These are phyloP conservation scores for Mycena crocata DNA, from an alignment of 768 basidiomycete genomes.

Conservation along the genomic window DNA sequence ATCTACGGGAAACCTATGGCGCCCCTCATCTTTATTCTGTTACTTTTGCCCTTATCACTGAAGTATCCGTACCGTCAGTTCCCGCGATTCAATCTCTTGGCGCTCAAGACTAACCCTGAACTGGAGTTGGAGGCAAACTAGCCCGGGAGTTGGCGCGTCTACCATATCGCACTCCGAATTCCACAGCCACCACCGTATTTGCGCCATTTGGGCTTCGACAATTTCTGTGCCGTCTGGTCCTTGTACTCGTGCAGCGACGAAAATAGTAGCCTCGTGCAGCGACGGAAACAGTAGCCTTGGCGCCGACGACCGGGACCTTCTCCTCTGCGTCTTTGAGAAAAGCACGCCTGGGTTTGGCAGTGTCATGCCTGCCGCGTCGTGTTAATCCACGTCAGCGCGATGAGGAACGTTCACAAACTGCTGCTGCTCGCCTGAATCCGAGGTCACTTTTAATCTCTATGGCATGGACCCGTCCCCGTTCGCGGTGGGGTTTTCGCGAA, in stretches of 20 bases:
- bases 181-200: background rate
- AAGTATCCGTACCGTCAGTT: too few species aligned
- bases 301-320: slow-evolving; percentile 12
- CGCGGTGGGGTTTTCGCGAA: slow-evolving; percentile 16
- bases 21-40: background rate
- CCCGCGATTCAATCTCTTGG: too few species aligned
- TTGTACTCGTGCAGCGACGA: background rate
- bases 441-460: slow-evolving; percentile 14
- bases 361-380: background rate
- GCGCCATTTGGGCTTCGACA: background rate
- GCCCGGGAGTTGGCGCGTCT: slow-evolving; percentile 2
- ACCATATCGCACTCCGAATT: slow-evolving; percentile 12
- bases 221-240: slow-evolving; percentile 10
- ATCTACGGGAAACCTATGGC: too few species aligned
- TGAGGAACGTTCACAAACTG: background rate
- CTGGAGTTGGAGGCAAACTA: too few species aligned
- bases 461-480: slow-evolving; percentile 4
- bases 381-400: slow-evolving; percentile 25
- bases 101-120: too few species aligned
- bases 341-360: background rate
- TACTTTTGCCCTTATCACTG: background rate
- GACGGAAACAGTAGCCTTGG: background rate
- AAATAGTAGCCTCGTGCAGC: too few species aligned
- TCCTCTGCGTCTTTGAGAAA: background rate
- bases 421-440: slow-evolving; percentile 13